Evolutionary conservation across 352 stramenopile genomes (phyloP), one percentile per base, ranked within the genome.

Genomic region (Phytophthora nicotianae): DNA sequence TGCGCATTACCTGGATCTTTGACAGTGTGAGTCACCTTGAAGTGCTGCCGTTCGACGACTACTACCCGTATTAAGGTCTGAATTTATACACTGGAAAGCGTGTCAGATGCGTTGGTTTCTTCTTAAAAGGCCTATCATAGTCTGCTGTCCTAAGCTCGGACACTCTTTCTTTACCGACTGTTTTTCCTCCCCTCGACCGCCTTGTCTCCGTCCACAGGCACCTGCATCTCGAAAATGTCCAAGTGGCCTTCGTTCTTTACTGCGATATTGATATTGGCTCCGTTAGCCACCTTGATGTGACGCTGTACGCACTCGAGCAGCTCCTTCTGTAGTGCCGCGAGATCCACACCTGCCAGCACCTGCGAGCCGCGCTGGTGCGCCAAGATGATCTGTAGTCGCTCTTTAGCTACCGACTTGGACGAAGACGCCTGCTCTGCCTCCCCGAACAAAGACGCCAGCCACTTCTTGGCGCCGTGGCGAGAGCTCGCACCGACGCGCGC

Each of bases 211-310:
- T 93, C 80, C 56, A 96, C 88, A 0, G 88, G 88, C 58, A 96
- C 88, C 50, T 96, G 88, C 88, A 96, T 96, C 71, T 96, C 88
- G 54, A 96, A 96, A 50, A 96, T 95, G 56, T 96, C 88, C 60
- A 96, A 71, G 24, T 86, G 78, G 2, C 86, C 86, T 70, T 96
- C 88, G 59, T 94, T 83, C 65, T 95, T 95, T 33, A 96, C 88
- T 63, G 88, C 81, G 59, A 96, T 95, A 73, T 93, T 96, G 60
- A 96, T 91, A 56, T 93, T 93, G 54, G 84, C 88, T n/a, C 83
- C 88, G 38, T 84, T 90, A 5, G 86, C 81, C 29, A 96, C 88
- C 41, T 81, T 81, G 50, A 96, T 96, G 75, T 96, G 86, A 48
- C 86, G 88, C 63, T 96, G 82, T 32, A 95, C 85, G 63, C 88